Evolutionary conservation across 2,329 filamentous ascomycete species (phyloP), one percentile per base, ranked within the genome.

Genomic region (Arthroderma sp.): DNA sequence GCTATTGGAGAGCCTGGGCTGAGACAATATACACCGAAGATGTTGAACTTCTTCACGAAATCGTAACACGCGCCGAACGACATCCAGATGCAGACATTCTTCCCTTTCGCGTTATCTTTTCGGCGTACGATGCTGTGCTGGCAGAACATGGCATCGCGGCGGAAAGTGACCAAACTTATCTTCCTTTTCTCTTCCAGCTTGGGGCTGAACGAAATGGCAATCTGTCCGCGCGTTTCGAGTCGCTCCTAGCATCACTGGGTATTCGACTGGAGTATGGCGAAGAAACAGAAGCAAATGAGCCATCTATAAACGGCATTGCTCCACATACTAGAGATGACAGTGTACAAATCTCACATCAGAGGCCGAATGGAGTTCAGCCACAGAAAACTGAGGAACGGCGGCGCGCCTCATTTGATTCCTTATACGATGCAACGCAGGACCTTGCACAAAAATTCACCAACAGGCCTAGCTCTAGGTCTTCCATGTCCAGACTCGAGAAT

Each of bases 171-270:
- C 83, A 84, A 64, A 82, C 86, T 63, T 85, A 90, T 66, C 83
- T 89, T 62, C 82, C 85, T 61, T 84, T 94, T 65, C 73, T 95
- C 57, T 88, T 93, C 68, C 85, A 85, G 65, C 82, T 95, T 67
- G 86, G 87, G 55, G 66, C 65, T 44, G 63, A 82, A 65, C 77
- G 78, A 58, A 79, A 80, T 51, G 71, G 79, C 51, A 78, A 78
- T 3, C 75, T 94, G 28, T 77, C 82, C 61, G 81, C 85, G 58
- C 86, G 85, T 63, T 91, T 93, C 65, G 80, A 83, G 68, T 75
- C 79, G 58, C 77, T 88, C 59, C 76, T 94, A 62, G 75, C 73
- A 15, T 78, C 81, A 54, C 83, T 89, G 78, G 84, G 84, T 21
- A 89, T 91, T 61, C 78, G 83, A 43, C 76, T 93, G 56, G 83